Conservation (phyloP, 129 eudicot species). For the Daucus carota region DH1_v3.0 NC_030389.2:32403001-32403500, state of each 20-base stretch:
- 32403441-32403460: not conserved
- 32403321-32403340: not conserved
- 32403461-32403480: not conserved
- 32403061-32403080: too few species aligned
- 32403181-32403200: not conserved
- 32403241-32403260: not conserved
- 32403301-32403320: not conserved
- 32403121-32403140: too few species aligned
- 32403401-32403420: not conserved
- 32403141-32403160: too few species aligned
- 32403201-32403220: not conserved
- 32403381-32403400: not conserved
- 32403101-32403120: too few species aligned
- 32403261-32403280: not conserved
- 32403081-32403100: too few species aligned
- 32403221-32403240: not conserved
- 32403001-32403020: too few species aligned
- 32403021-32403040: too few species aligned
- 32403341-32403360: not conserved
- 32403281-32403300: not conserved
- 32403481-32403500: not conserved
- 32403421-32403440: not conserved
- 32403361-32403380: not conserved
- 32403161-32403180: too few species aligned
- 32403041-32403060: too few species aligned